phyloP scores from a whole-genome alignment of 768 basidiomycete species.

The Pleurotus giganteus region DNA sequence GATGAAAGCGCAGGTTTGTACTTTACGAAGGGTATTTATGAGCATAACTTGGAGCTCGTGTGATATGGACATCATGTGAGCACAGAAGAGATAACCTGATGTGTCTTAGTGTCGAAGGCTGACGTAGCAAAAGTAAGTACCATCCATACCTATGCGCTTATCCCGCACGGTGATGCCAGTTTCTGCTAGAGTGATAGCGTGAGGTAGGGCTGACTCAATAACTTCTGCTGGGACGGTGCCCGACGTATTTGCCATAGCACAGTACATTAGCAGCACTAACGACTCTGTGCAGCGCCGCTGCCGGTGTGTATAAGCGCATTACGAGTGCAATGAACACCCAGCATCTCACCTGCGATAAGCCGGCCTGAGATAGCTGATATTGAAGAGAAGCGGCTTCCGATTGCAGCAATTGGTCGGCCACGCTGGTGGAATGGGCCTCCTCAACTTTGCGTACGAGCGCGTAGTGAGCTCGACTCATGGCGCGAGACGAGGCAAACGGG shows the following conservation, averaged over 20 bases:
- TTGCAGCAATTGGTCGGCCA: slow-evolving; percentile 59
- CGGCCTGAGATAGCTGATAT: slow-evolving; percentile 47
- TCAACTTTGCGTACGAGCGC: slow-evolving; percentile 73
- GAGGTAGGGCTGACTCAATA: slow-evolving; percentile 70
- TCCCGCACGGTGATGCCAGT: slow-evolving; percentile 57
- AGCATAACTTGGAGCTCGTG: slow-evolving; percentile 82
- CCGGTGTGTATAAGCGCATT: slow-evolving; percentile 13
- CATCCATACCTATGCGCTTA: slow-evolving; percentile 66
- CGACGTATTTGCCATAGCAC: slow-evolving; percentile 48
- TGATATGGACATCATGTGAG: slow-evolving; percentile 62
- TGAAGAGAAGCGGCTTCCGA: slow-evolving; percentile 58
- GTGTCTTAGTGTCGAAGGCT: background rate
- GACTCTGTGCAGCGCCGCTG: slow-evolving; percentile 67
- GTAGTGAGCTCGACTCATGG: slow-evolving; percentile 74
- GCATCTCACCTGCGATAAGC: slow-evolving; percentile 52
- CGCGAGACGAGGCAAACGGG: slow-evolving; percentile 76
- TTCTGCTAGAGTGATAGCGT: slow-evolving; percentile 77
- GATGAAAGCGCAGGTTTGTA: slow-evolving; percentile 19
- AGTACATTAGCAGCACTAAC: slow-evolving; percentile 70
- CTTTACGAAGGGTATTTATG: slow-evolving; percentile 85
- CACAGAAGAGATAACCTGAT: slow-evolving; percentile 77
- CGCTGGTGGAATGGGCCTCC: slow-evolving; percentile 49
- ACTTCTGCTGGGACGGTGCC: slow-evolving; percentile 39
- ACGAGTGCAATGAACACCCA: slow-evolving; percentile 6
- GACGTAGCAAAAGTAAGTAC: background rate